Percentiles rank a stretch among this genome's conserved stretches.
Evolutionary conservation across 73 alveolate genomes (phyloP).

Genomic region (Breviolum minutum): DNA sequence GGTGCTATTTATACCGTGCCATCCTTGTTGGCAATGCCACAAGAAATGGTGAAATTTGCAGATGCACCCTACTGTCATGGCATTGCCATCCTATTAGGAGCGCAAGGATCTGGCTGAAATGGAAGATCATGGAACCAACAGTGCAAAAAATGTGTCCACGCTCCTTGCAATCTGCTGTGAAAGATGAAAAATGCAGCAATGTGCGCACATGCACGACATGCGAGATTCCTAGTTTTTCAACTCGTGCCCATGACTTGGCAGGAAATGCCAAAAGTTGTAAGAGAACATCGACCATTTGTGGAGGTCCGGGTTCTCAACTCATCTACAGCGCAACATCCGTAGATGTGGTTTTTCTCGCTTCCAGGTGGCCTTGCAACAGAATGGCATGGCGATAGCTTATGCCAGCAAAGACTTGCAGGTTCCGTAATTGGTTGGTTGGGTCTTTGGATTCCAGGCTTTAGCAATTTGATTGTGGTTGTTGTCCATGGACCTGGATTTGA

Average conservation of each 20-base stretch:
- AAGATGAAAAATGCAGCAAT: background rate
- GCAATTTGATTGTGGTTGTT: too few species aligned
- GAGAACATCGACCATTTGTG: constrained; percentile 2
- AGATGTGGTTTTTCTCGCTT: background rate
- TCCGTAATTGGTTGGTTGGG: too few species aligned
- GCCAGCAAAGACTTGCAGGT: constrained; percentile 45
- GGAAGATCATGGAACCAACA: background rate
- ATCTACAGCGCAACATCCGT: too few species aligned
- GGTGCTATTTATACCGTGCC: constrained; percentile 50
- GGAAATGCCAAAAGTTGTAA: constrained; percentile 78
- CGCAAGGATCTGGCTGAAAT: background rate
- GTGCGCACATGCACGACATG: too few species aligned
- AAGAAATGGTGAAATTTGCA: constrained; percentile 49
- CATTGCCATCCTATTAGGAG: constrained; percentile 16
- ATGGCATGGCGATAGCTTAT: constrained; percentile 56
- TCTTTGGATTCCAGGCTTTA: too few species aligned
- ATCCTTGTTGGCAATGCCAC: constrained; percentile 14
- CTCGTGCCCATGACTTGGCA: background rate
- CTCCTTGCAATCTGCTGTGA: background rate
- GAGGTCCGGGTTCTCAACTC: background rate
- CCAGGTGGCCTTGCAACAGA: constrained; percentile 63
- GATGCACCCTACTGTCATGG: constrained; percentile 89
- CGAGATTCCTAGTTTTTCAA: too few species aligned
- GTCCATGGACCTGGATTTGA: too few species aligned
- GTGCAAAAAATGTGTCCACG: background rate